Conservation (phyloP, 2,329 filamentous ascomycete species). For the Tympanopsis confertula region DNA sequence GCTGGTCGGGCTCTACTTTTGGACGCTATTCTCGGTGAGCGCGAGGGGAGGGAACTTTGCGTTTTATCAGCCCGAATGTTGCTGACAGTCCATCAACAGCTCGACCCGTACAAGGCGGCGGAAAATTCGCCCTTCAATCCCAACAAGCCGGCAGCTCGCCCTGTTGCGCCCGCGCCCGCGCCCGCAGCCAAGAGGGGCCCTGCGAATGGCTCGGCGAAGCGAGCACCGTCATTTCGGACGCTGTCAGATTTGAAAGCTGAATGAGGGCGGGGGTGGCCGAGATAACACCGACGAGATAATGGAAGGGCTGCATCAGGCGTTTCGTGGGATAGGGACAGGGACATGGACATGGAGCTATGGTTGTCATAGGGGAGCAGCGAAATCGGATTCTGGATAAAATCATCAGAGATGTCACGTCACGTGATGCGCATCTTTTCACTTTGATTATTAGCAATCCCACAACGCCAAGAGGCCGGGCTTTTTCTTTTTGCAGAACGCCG, state of each 20-base stretch:
- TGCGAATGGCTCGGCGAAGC: background rate
- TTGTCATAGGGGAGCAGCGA: too few relatives aligned
- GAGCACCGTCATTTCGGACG: conserved; percentile 31
- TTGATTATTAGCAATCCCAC: too few relatives aligned
- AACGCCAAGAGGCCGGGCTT: too few relatives aligned
- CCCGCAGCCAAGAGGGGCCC: conserved; percentile 3
- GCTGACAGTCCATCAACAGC: conserved; percentile 19
- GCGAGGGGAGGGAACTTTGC: conserved; percentile 1
- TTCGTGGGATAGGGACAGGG: too few relatives aligned
- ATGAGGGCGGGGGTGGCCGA: too few relatives aligned
- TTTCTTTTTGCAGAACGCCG: too few relatives aligned
- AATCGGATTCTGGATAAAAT: too few relatives aligned
- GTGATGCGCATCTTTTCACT: too few relatives aligned
- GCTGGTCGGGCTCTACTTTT: conserved; percentile 50
- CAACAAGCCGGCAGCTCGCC: conserved; percentile 24
- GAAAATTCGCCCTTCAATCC: conserved; percentile 48
- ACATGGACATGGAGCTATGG: too few relatives aligned
- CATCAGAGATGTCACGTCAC: too few relatives aligned
- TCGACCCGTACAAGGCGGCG: conserved; percentile 50
- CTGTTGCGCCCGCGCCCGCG: conserved; percentile 6
- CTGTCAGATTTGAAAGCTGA: conserved; percentile 36
- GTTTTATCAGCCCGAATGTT: conserved; percentile 1
- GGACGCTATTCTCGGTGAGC: conserved; percentile 48
- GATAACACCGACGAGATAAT: too few relatives aligned
- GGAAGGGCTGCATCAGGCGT: too few relatives aligned